Conservation (phyloP, 148 eudicot species). For the Silene conica region DNA sequence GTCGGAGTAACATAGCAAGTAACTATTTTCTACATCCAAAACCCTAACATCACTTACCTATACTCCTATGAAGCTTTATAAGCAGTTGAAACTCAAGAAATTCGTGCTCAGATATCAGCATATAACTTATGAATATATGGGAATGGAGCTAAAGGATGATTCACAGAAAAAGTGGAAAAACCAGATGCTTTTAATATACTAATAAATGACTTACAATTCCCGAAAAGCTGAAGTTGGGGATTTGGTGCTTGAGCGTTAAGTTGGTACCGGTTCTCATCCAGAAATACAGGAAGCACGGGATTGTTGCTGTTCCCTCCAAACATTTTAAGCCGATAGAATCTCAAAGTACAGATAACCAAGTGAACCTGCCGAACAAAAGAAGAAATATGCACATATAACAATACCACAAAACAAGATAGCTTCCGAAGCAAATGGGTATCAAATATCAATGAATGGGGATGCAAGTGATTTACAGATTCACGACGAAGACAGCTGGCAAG, state of each 20-base stretch:
- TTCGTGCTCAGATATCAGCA: too few species aligned
- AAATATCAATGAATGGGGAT: neutral
- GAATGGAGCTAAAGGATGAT: too few species aligned
- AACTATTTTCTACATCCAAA: too few species aligned
- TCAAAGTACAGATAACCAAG: constrained; percentile 16
- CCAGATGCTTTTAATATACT: neutral
- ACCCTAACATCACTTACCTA: neutral
- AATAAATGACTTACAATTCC: constrained; percentile 44
- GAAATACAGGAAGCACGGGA: constrained; percentile 49
- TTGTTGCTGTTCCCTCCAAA: constrained; percentile 61
- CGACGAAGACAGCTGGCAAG: too few species aligned
- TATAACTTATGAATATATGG: too few species aligned
- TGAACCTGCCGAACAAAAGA: constrained; percentile 14
- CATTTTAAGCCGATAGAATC: constrained; percentile 36
- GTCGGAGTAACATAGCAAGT: too few species aligned
- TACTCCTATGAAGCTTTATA: neutral
- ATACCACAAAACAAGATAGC: neutral
- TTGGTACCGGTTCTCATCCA: constrained; percentile 57
- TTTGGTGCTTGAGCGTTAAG: constrained; percentile 53
- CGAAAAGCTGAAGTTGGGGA: constrained; percentile 72
- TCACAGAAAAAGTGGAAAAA: neutral
- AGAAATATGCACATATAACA: neutral
- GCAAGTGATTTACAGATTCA: neutral
- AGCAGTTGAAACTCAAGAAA: neutral
- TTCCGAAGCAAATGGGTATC: neutral